Conservation (phyloP, 176 grass and related monocot genomes). For the Bromus sterilis region DNA sequence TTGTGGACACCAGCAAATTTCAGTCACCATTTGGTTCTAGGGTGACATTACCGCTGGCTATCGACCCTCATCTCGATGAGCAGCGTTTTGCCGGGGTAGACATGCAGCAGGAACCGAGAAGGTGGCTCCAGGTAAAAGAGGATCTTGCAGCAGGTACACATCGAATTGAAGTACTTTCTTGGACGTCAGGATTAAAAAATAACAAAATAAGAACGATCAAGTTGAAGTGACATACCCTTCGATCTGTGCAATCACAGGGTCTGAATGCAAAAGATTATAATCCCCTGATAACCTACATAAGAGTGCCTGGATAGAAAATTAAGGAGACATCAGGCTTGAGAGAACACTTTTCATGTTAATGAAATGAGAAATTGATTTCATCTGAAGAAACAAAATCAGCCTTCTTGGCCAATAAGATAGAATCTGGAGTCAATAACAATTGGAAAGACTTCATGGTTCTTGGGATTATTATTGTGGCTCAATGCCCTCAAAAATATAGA, state of each 20-base stretch:
- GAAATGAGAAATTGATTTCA: not conserved
- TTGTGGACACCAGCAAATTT: no score
- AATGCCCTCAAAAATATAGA: no score
- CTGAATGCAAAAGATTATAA: constrained; percentile 96
- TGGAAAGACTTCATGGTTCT: not conserved
- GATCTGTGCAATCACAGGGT: constrained; percentile 63
- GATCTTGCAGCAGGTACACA: not conserved
- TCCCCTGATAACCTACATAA: constrained; percentile 84
- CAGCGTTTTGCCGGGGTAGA: constrained; percentile 68
- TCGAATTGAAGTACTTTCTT: not conserved
- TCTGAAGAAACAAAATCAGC: not conserved
- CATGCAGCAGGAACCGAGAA: constrained; percentile 66
- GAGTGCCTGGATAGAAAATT: constrained; percentile 47
- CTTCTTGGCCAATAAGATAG: not conserved
- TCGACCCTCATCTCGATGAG: constrained; percentile 87
- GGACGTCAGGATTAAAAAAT: not conserved
- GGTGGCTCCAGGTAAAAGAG: not conserved
- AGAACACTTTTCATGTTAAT: constrained; percentile 4
- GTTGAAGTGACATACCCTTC: constrained; percentile 52
- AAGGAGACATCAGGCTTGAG: not conserved
- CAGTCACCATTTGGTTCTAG: not conserved
- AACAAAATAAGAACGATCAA: not conserved
- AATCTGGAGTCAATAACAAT: not conserved
- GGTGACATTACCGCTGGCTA: constrained; percentile 47
- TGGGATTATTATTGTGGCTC: not conserved